Conservation (phyloP, 164 flowering plant species). For the Umbellularia californica region DNA sequence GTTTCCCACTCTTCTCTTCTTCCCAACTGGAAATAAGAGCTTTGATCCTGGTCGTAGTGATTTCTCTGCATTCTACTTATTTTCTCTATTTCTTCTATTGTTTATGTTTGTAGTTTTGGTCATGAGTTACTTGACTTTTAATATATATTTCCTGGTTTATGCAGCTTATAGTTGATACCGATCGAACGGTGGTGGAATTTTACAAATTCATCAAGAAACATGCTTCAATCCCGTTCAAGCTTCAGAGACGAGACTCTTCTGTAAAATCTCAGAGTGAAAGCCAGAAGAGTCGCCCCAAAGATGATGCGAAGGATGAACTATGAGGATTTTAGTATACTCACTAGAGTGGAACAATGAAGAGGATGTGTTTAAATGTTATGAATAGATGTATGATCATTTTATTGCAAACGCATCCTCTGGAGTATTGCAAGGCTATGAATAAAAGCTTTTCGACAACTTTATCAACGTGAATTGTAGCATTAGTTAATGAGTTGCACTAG, state of each 20-base stretch:
- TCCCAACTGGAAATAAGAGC: conserved; percentile 93
- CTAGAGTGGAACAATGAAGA: no score
- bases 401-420: no score
- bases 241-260: conserved; percentile 31
- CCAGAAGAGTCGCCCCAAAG: conserved; percentile 5
- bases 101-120: no score
- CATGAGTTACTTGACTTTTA: no score
- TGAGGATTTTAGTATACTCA: conserved; percentile 6
- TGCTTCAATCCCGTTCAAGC: conserved; percentile 61
- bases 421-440: no score
- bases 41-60: conserved; percentile 71
- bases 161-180: conserved; percentile 77
- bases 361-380: no score
- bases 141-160: not conserved
- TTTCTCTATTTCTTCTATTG: no score
- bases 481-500: no score
- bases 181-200: conserved; percentile 73
- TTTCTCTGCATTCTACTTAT: not conserved
- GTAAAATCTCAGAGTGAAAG: conserved; percentile 11
- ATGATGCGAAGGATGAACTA: conserved; percentile 37
- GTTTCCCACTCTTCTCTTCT: conserved; percentile 81
- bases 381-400: no score
- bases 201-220: conserved; percentile 85
- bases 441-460: no score
- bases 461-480: no score